A percentile compares a stretch with the other conserved stretches of the same genome.
Conservation (phyloP, 2,329 filamentous ascomycete genomes). For the Neofusicoccum sp. region DNA sequence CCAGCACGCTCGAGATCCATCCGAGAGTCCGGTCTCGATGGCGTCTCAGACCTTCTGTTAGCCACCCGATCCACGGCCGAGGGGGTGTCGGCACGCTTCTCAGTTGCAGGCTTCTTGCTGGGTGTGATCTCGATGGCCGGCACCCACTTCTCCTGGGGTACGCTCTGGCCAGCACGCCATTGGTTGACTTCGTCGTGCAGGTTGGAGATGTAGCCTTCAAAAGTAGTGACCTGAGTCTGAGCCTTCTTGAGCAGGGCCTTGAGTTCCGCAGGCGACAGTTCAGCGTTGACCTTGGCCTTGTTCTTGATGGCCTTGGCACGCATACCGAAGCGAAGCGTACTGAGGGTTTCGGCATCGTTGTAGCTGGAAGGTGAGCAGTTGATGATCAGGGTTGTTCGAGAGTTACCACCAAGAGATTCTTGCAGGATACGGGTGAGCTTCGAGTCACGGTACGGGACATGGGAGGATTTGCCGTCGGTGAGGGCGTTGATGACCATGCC, state of each 20-base stretch:
- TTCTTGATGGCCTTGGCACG: slow-evolving; percentile 99
- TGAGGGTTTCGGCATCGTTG: slow-evolving; percentile 91
- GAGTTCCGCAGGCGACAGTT: slow-evolving; percentile 92
- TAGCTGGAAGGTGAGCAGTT: slow-evolving; percentile 99
- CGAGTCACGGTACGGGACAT: slow-evolving; percentile 95
- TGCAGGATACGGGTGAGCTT: slow-evolving; percentile 96
- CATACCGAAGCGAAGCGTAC: slow-evolving; percentile 91
- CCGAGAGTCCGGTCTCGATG: slow-evolving; percentile 61
- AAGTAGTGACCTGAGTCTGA: slow-evolving; percentile 82
- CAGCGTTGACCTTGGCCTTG: slow-evolving; percentile 99
- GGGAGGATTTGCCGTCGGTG: slow-evolving; percentile 94
- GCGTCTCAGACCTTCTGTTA: slow-evolving; percentile 49
- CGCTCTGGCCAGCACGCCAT: slow-evolving; percentile 84
- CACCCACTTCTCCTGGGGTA: slow-evolving; percentile 88
- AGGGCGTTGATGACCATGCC: slow-evolving; percentile 99
- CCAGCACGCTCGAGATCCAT: slow-evolving; percentile 74
- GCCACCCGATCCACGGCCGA: slow-evolving; percentile 44
- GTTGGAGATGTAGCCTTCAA: slow-evolving; percentile 79
- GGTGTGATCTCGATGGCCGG: slow-evolving; percentile 60
- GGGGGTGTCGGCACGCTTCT: slow-evolving; percentile 59
- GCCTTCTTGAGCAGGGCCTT: slow-evolving; percentile 91
- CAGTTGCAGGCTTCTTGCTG: slow-evolving; percentile 48
- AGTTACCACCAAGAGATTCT: slow-evolving; percentile 96
- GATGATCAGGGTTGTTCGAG: slow-evolving; percentile 95
- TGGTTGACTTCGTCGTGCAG: slow-evolving; percentile 80